Evolutionary conservation across 371 early-diverging fungal species (phyloP).

Genomic region (Rhizopus arrhizus): DNA sequence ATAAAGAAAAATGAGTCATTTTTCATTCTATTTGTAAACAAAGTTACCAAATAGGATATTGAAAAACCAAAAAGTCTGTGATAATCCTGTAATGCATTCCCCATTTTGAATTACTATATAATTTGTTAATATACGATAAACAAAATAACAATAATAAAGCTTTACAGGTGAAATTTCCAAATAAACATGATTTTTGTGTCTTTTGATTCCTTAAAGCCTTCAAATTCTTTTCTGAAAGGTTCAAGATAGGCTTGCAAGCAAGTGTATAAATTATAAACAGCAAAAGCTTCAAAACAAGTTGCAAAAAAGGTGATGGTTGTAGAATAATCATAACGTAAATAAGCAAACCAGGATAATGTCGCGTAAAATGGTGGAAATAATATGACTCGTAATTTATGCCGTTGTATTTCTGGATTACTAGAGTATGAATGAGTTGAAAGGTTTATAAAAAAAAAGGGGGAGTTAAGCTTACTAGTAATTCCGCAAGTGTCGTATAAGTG

Average conservation of each 20-base stretch:
- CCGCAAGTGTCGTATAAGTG: conserved; percentile 34
- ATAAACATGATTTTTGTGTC: conserved; percentile 43
- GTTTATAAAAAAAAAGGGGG: neutral
- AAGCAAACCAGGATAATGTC: conserved; percentile 48
- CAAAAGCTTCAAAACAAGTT: conserved; percentile 51
- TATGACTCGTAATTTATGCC: conserved; percentile 51
- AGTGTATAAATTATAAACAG: conserved; percentile 48
- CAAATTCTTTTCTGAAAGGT: conserved; percentile 44
- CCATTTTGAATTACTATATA: conserved; percentile 48
- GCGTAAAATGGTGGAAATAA: conserved; percentile 50
- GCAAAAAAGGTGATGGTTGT: conserved; percentile 57
- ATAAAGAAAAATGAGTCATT: conserved; percentile 1
- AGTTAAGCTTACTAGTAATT: conserved; percentile 41
- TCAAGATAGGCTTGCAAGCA: conserved; percentile 49
- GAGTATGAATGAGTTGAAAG: neutral
- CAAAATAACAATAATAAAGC: neutral
- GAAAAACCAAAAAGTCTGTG: conserved; percentile 45
- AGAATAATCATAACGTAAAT: conserved; percentile 46
- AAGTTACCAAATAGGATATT: conserved; percentile 53
- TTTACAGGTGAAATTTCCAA: conserved; percentile 42
- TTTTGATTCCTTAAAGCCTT: conserved; percentile 30
- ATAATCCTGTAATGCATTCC: conserved; percentile 51
- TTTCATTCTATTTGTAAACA: neutral
- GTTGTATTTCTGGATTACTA: conserved; percentile 45
- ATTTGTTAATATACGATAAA: neutral